Base-by-base conservation (phyloP, 1,284 basidiomycete species). In the Porogramme epimiltina region DNA sequence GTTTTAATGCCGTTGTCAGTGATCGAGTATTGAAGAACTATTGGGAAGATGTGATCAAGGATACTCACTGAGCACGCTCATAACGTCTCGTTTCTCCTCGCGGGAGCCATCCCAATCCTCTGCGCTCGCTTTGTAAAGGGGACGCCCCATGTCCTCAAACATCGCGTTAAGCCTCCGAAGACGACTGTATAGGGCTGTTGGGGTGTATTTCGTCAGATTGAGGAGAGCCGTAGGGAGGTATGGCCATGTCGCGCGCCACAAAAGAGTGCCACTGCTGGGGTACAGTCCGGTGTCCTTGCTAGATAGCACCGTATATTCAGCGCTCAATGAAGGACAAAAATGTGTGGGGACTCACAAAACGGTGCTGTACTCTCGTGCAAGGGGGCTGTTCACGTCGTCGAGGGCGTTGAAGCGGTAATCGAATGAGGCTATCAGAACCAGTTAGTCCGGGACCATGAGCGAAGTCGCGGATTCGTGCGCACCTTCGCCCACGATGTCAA, bases 21-120 rank as follows among this genome's bases (percentile, higher is more conserved):
- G 8, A 13, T 31, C 28, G 6, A 6, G 28, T 31, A 13, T 8
- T 31, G 28, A 13, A 31, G 28, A 13, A 31, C 8, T 31, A 31
- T 8, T 8, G 8, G 6, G 8, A 13, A 31, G 13, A 13, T 13
- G 6, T 31, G 28, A 31, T 31, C 28, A 13, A 31, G 28, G n/a
- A n/a, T 15, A 44, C 68, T 10, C 42, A 74, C 75, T 66, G 13
- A 79, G 65, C 22, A 76, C 60, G 49, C 67, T 76, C 59, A 79
- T 68, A 19, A 76, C 24, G 25, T 9, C 8, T 0, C 25, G 13
- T 26, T 22, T 53, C 51, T 78, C 78, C 45, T 54, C 59, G 26
- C 31, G 51, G 24, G 52, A 44, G n/a, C 40, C 38, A 19, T 61
- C 59, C 39, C 54, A 49, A 25, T 19, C 57, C 42, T 50, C 49